Conservation (phyloP, 1,139 yeast genomes). For the Blastobotrys indianensis region DNA sequence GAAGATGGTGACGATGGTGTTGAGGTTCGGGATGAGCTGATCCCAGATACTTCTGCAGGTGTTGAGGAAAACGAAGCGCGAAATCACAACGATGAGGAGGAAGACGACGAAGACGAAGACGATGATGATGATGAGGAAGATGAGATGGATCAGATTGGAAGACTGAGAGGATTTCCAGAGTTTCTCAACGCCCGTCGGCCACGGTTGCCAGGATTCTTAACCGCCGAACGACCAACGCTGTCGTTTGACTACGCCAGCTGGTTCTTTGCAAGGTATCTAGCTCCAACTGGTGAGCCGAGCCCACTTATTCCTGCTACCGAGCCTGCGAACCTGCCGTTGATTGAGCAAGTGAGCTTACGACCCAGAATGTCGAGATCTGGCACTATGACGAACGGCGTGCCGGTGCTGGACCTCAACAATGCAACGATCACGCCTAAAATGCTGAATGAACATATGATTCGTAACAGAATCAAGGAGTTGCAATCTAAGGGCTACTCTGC, state of each 20-base stretch:
- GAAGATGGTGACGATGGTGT: background rate
- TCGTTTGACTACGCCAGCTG: constrained; percentile 23
- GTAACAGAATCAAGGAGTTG: constrained; percentile 47
- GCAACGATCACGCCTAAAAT: constrained; percentile 3
- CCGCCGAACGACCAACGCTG: constrained; percentile 5
- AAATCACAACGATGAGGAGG: constrained; percentile 13
- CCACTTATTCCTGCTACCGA: constrained; percentile 50
- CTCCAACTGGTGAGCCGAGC: constrained; percentile 42
- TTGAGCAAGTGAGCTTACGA: constrained; percentile 42
- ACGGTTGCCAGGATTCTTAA: constrained; percentile 16
- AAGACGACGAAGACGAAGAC: constrained; percentile 17
- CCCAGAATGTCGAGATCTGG: background rate
- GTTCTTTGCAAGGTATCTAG: constrained; percentile 22
- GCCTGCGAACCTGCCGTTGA: constrained; percentile 43
- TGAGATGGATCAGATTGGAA: constrained; percentile 32
- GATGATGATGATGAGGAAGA: constrained; percentile 25
- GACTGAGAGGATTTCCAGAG: constrained; percentile 16
- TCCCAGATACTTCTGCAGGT: constrained; percentile 1
- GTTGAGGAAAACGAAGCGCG: constrained; percentile 7
- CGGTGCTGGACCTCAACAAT: constrained; percentile 24
- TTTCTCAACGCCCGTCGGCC: constrained; percentile 1
- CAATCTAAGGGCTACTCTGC: constrained; percentile 46
- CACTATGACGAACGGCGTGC: background rate
- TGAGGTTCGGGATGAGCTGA: background rate
- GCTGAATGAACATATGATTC: constrained; percentile 1